Base-by-base conservation (phyloP, 1,139 yeast species). In the Magnusiomyces ingens region DNA sequence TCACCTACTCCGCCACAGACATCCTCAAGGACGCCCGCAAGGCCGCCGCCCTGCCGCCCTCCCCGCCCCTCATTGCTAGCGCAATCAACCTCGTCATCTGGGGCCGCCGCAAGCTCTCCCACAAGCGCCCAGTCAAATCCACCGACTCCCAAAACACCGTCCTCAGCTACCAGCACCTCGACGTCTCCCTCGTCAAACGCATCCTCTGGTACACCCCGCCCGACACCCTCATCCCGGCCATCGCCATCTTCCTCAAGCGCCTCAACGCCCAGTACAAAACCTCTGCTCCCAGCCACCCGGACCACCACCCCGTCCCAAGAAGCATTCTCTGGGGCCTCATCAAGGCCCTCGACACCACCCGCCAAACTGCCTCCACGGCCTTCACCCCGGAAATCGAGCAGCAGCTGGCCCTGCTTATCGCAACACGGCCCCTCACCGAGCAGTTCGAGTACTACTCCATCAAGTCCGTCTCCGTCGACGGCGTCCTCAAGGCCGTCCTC, bases 331-430 rank as follows among this genome's bases (percentile, higher is more conserved):
- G 49, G 49, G 15, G n/a, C 5, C 18, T 47, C 13, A 22, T 47
- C 11, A 32, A n/a, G 35, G 43, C 49, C 2, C 35, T 47, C 12
- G 49, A 18, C 5, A 21, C 15, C 4, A 17, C 48, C 22, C 22
- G 5, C 2, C 32, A 37, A n/a, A 21, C 18, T 2, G 2, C 8
- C 5, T 5, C 37, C 15, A 18, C n/a, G n/a, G n/a, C 37, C 12
- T 37, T 41, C 2, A 10, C 43, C 32, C 49, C 49, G 2, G 49
- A 12, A 12, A n/a, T 47, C 12, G 49, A 47, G 32, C 18, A 38
- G 15, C 35, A 47, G 36, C 49, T 47, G 19, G 29, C 49, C 12
- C 21, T 5, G 12, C 19, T 47, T 10, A 37, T 47, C 8, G 15
- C 42, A 2, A 21, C 49, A 2, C 42, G 49, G 4, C 49, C 49